These are phyloP conservation scores for Endocalyx cinctus DNA, from an alignment of 2,329 filamentous ascomycete species.

Conservation along the genomic window DNA sequence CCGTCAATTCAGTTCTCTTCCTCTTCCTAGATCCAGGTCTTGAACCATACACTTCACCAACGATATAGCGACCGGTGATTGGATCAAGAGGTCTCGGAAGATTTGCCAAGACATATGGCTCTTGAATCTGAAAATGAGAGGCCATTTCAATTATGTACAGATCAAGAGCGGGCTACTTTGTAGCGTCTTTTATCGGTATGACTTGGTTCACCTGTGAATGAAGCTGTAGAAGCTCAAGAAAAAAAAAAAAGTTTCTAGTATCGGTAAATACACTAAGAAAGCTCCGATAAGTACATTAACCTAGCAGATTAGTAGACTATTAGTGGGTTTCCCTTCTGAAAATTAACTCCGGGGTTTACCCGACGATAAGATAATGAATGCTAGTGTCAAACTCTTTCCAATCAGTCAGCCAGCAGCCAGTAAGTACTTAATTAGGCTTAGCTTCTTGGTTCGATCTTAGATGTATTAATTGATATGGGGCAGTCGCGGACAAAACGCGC, in stretches of 20 bases:
- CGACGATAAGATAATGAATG: too few relatives aligned
- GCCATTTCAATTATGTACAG: conserved; percentile 41
- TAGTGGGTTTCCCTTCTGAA: background rate
- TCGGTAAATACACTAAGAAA: background rate
- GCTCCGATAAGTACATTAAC: conserved; percentile 33
- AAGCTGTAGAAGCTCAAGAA: too few relatives aligned
- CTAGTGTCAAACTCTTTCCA: too few relatives aligned
- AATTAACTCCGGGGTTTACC: too few relatives aligned
- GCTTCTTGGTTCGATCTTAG: too few relatives aligned
- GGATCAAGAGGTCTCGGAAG: conserved; percentile 55
- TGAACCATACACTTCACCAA: conserved; percentile 58
- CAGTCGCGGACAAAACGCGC: too few relatives aligned
- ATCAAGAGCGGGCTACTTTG: background rate
- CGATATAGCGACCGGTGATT: conserved; percentile 45
- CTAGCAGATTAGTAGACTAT: conserved; percentile 30
- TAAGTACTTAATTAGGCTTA: too few relatives aligned
- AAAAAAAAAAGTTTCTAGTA: background rate
- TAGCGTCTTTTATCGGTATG: too few relatives aligned
- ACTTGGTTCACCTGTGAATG: too few relatives aligned
- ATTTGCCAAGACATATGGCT: conserved; percentile 58
- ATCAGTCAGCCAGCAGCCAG: too few relatives aligned
- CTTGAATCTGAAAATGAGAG: conserved; percentile 57
- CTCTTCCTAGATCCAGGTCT: conserved; percentile 54
- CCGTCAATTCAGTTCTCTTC: conserved; percentile 58
- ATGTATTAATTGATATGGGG: too few relatives aligned